These are phyloP conservation scores for Sporothrix mexicana DNA, from an alignment of 2,329 filamentous ascomycete genomes.

Conservation along the genomic window DNA sequence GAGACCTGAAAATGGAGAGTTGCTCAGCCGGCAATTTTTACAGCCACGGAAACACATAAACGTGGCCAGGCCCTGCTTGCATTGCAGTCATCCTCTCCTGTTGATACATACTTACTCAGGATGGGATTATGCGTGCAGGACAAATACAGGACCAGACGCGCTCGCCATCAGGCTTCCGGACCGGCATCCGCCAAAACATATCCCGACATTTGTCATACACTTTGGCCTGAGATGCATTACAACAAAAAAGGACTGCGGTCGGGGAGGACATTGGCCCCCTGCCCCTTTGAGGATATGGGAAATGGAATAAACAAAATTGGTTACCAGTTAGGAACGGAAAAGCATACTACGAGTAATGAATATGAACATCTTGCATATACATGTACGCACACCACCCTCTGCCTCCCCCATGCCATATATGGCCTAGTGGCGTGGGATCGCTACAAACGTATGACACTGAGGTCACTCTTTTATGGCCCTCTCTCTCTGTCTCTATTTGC, in stretches of 20 bases:
- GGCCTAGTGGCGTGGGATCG: neutral
- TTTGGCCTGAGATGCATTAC: neutral
- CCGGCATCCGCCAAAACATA: neutral
- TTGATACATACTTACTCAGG: neutral
- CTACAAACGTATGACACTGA: neutral
- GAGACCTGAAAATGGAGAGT: too few relatives aligned
- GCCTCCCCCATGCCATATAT: neutral
- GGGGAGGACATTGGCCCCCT: neutral
- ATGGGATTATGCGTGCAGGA: neutral
- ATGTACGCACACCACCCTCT: neutral
- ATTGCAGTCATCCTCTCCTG: neutral
- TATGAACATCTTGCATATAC: neutral
- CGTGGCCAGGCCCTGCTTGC: neutral
- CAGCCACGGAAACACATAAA: neutral
- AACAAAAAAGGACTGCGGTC: neutral
- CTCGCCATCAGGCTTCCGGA: neutral
- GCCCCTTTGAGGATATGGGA: neutral
- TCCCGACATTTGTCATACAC: neutral
- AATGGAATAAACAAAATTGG: neutral
- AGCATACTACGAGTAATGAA: neutral
- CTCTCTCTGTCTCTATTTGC: too few relatives aligned
- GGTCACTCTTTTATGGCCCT: neutral
- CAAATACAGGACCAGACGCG: too few relatives aligned
- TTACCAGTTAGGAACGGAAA: conserved; percentile 2
- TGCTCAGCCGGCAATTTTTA: too few relatives aligned